Base-by-base conservation (phyloP, 306 rosid genomes). In the Carpinus viminea region DNA sequence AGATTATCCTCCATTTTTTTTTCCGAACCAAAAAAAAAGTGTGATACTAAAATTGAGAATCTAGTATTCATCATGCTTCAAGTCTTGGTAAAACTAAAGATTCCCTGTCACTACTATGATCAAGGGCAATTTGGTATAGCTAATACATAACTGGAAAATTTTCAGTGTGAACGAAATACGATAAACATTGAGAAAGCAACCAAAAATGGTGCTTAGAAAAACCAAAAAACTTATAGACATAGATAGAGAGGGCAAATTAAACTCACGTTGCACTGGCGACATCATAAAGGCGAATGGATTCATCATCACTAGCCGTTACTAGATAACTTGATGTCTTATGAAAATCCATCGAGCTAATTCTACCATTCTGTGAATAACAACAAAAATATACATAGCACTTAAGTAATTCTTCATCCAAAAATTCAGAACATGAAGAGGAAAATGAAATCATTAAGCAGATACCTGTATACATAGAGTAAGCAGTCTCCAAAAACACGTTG, bases 251-350 rank as follows among this genome's bases (percentile, higher is more conserved):
- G 68, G 31, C 26, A 26, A 61, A 61, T 43, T 78, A 79, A 18
- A 11, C 93, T 76, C 83, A 92, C 97, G 92, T 88, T 86, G 98
- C 97, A 70, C 76, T 78, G 5, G 93, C 84, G 24, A 95, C 90
- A 81, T 95, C 98, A 75, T 95, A 92, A 43, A 95, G 84, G 43
- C 98, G 93, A 79, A 95, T 92, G 26, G 98, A 95, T 82, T 95
- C 98, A 66, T 95, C 97, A 43, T 95, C 98, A 86, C 98, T 91
- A 41, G 98, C 98, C 56, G 98, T 95, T 81, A 95, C 98, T 34
- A 95, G 86, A 87, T 92, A 89, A 85, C 88, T 85, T 5, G 95
- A 87, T 31, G 98, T 80, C 87, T 87, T 85, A 81, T 95, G 98
- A 83, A 95, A 95, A 80, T 95, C 98, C 86, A 95, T 76, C 6